These are phyloP conservation scores for Microdochium nivale DNA, from an alignment of 2,329 filamentous ascomycete species.

Conservation along the genomic window DNA sequence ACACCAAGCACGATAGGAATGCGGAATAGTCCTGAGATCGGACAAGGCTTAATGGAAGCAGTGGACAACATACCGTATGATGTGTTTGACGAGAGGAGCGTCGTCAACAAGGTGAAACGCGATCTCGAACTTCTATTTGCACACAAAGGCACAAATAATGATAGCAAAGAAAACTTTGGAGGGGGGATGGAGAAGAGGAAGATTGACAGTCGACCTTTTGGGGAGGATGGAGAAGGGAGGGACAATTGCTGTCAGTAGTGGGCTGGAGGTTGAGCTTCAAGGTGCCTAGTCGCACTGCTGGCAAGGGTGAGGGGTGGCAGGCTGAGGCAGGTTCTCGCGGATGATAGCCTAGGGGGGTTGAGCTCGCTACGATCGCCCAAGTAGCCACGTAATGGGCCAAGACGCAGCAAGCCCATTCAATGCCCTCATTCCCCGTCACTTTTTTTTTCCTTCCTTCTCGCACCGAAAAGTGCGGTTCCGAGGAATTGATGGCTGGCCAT, in stretches of 20 bases:
- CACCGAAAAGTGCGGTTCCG: neutral
- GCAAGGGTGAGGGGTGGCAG: neutral
- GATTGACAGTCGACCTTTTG: neutral
- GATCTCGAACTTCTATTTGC: neutral
- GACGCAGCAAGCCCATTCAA: neutral
- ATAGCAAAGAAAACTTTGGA: neutral
- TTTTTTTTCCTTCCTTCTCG: no score
- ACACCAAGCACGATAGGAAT: neutral
- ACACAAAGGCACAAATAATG: neutral
- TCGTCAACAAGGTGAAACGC: neutral
- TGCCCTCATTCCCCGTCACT: neutral
- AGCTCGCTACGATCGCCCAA: neutral
- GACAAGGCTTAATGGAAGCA: neutral
- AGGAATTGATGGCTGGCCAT: neutral
- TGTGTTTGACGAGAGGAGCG: neutral
- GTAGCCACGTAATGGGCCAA: neutral
- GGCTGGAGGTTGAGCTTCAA: neutral
- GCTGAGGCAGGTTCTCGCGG: neutral
- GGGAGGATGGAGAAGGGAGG: neutral
- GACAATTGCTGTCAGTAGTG: neutral
- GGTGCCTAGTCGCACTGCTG: neutral
- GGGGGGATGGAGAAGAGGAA: neutral
- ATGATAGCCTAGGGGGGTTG: neutral
- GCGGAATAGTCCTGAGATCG: neutral
- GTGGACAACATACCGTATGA: neutral